Base-by-base conservation (phyloP, 2,329 filamentous ascomycete genomes). In the Grosmannia penicillata region DNA sequence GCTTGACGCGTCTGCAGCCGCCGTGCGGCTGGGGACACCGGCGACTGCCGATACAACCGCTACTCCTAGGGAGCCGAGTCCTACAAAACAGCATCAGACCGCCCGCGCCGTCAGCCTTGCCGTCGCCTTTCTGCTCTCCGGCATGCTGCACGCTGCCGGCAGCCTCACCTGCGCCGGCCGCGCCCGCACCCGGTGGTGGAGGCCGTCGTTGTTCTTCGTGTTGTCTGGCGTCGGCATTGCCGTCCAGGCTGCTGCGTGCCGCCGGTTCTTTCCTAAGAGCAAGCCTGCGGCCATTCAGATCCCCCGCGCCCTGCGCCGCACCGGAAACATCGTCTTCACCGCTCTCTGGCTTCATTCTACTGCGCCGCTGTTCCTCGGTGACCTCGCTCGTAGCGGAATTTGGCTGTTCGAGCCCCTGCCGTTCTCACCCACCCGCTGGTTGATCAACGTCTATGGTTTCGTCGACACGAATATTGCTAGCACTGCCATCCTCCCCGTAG, bases 351-450 rank as follows among this genome's bases (percentile, higher is more conserved):
- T 93, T 43, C 72, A 75, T 39, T 54, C 63, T 14, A 89, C 82
- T 0, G 70, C 70, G 1, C 64, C 64, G 29, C 54, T 76, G 26
- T 65, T 94, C n/a, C 63, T 75, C 10, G 75, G 93, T 51, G 87
- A 95, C 50, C 76, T 93, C 53, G 70, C 78, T 0, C 65, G 68
- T 10, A 70, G 75, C 1, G 85, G 83, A 0, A 51, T 93, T 0
- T 94, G 82, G 82, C 56, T 93, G 13, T 75, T 75, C 44, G 85
- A 95, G 56, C 84, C 85, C 0, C 58, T 93, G n/a, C 84, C 86
- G 0, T 46, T 89, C 8, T 93, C 83, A 38, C 52, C 69, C 1
- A 51, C 86, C n/a, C 65, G 84, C 21, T 71, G 68, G 2, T 25
- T 87, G 14, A 5, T 36, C 5, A 18, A 4, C 25, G 3, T 18